Evolutionary conservation across 192 early-diverging fungal species (phyloP), one percentile per base, ranked within the genome.

Genomic region (Gorgonomyces haynaldii): DNA sequence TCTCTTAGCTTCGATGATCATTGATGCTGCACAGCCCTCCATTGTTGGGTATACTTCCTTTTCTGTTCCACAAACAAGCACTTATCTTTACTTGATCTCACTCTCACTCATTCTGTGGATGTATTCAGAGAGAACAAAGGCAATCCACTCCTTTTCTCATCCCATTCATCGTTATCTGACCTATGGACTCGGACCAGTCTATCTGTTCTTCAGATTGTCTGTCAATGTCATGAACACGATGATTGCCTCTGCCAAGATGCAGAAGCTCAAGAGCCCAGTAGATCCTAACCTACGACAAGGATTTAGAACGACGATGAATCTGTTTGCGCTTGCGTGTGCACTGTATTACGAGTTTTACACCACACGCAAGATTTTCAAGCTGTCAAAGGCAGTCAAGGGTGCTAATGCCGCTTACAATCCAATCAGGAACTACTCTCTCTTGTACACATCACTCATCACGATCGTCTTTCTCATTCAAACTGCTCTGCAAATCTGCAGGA

Each of bases 331-430:
- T 7, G 9, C 19, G 40, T n/a, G 15, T 17, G 40, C 40, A 7
- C 8, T 42, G 40, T 42, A 42, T 19, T 42, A 42, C 40, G 40
- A 42, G 16, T 21, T 6, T 6, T n/a, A 17, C 20, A 42, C 40
- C 15, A 42, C 40, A 8, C 15, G 15, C 15, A 21, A 8, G 8
- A 42, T 42, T 10, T 42, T 13, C 40, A 34, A 34, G n/a, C 8
- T 9, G 9, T 9, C 32, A n/a, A 8, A 9, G 32, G 9, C n/a
- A 8, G n/a, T 8, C 32, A 34, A 34, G 32, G 9, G n/a, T 8
- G n/a, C 8, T 9, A 34, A n/a, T n/a, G 8, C n/a, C n/a, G 9
- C 9, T 9, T 8, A 34, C 9, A 34, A n/a, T n/a, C 9, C 9
- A 34, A 34, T 34, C 32, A 34, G 32, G n/a, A 34, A 9, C 9